Percentiles rank a stretch among this genome's conserved stretches.
These are phyloP conservation scores for Pittosporum tobira DNA, from an alignment of 129 eudicot species.

Conservation along the genomic window DNA sequence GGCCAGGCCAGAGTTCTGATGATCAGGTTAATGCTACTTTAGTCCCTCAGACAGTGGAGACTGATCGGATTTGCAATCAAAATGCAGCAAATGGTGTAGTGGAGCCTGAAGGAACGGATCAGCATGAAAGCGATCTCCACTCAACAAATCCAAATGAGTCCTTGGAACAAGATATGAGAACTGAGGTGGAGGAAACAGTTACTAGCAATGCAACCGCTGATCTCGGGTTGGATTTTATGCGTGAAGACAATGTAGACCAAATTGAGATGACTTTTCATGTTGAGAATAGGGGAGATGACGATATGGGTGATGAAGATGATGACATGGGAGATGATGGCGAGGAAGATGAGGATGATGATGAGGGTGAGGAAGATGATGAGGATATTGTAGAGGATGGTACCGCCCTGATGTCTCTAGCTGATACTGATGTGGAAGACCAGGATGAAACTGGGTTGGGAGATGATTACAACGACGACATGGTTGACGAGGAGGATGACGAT, in stretches of 20 bases:
- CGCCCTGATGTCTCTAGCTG: constrained; percentile 90
- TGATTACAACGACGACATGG: constrained; percentile 91
- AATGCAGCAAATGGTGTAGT: constrained; percentile 28
- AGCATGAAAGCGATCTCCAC: constrained; percentile 36
- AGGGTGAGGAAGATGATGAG: constrained; percentile 88
- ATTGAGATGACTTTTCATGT: constrained; percentile 78
- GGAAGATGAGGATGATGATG: constrained; percentile 77
- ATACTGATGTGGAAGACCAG: constrained; percentile 88
- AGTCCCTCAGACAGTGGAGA: constrained; percentile 34
- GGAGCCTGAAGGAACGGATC: constrained; percentile 30
- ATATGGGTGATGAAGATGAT: constrained; percentile 87
- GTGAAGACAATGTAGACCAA: constrained; percentile 57
- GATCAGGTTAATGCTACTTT: constrained; percentile 28
- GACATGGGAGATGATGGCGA: constrained; percentile 94
- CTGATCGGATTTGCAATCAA: constrained; percentile 24
- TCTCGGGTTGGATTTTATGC: constrained; percentile 49
- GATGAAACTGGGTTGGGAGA: constrained; percentile 88
- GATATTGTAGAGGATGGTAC: constrained; percentile 85
- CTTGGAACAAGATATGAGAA: constrained; percentile 59
- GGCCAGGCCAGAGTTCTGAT: constrained; percentile 40
- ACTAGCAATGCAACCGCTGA: constrained; percentile 28
- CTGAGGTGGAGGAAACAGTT: constrained; percentile 44
- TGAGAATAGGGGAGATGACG: constrained; percentile 63
- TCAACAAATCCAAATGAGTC: constrained; percentile 31
- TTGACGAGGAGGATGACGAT: constrained; percentile 94